These are phyloP conservation scores for Lachnellula cervina DNA, from an alignment of 2,329 filamentous ascomycete genomes.

Conservation along the genomic window DNA sequence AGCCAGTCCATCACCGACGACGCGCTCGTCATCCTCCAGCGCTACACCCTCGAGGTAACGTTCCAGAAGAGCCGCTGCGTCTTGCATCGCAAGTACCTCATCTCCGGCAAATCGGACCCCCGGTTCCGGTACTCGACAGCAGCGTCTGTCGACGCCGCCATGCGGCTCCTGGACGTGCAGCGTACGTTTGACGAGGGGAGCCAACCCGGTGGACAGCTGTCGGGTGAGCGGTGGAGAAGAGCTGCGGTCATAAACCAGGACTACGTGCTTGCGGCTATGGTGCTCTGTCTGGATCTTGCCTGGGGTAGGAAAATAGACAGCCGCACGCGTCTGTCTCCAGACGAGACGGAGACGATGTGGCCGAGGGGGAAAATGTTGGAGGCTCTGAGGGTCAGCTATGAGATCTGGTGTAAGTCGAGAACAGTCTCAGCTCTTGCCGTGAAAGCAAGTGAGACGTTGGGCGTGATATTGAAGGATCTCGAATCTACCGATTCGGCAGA, in stretches of 20 bases:
- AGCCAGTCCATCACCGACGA: constrained; percentile 7
- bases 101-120: not conserved
- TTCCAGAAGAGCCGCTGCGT: constrained; percentile 16
- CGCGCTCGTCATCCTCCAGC: constrained; percentile 7
- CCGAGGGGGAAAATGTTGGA: constrained; percentile 7
- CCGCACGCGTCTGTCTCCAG: not conserved
- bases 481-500: constrained; percentile 1
- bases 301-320: constrained; percentile 1
- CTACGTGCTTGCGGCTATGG: constrained; percentile 55
- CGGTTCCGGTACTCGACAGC: constrained; percentile 46
- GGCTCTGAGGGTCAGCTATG: constrained; percentile 5
- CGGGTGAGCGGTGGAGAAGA: constrained; percentile 49
- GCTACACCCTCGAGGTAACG: constrained; percentile 10
- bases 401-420: constrained; percentile 10
- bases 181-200: constrained; percentile 41
- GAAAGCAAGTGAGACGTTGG: constrained; percentile 9
- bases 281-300: constrained; percentile 44
- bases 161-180: constrained; percentile 44
- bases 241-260: constrained; percentile 53
- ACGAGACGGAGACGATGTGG: constrained; percentile 7
- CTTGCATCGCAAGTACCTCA: constrained; percentile 15
- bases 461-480: constrained; percentile 8
- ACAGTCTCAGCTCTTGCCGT: constrained; percentile 3
- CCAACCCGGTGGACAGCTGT: constrained; percentile 49
- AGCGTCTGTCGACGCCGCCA: constrained; percentile 45